A percentile compares a stretch with the other conserved stretches of the same genome.
Conservation (phyloP, 495 filamentous ascomycete genomes). For the Lasiosphaeris hirsuta region DNA sequence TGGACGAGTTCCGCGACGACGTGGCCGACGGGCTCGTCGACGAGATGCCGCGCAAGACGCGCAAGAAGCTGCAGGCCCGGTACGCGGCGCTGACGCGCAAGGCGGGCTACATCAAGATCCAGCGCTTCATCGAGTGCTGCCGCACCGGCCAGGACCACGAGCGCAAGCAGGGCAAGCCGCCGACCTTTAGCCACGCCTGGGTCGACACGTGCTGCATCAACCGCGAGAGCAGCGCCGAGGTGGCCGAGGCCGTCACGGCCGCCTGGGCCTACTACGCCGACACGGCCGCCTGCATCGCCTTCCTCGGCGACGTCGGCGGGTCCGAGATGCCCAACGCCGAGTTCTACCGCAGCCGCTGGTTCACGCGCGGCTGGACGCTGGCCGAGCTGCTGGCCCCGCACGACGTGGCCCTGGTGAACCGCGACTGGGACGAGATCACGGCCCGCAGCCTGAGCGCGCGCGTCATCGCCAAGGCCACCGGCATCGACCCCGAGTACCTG, state of each 20-base stretch:
- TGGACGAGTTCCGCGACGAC: background rate
- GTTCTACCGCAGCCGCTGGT: slow-evolving; percentile 27
- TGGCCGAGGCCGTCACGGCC: slow-evolving; percentile 20
- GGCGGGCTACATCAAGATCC: background rate
- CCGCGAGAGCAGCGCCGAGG: background rate
- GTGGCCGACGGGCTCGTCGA: background rate
- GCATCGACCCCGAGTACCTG: slow-evolving; percentile 21
- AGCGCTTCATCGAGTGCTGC: background rate
- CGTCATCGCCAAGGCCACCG: slow-evolving; percentile 21
- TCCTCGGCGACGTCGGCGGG: slow-evolving; percentile 26
- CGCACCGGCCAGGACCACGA: background rate
- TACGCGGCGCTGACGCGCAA: background rate
- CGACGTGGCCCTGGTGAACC: slow-evolving; percentile 30
- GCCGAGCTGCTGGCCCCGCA: slow-evolving; percentile 40
- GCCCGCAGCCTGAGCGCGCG: slow-evolving; percentile 11
- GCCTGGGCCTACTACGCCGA: slow-evolving; percentile 26
- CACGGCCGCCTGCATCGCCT: slow-evolving; percentile 30
- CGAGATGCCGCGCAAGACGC: background rate
- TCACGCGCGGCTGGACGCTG: slow-evolving; percentile 41
- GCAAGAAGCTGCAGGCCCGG: background rate
- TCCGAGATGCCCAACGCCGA: background rate
- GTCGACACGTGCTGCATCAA: background rate
- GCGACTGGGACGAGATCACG: slow-evolving; percentile 27
- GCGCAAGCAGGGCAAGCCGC: too few relatives aligned
- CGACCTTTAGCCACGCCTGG: background rate